Evolutionary conservation across 331 rosid genomes (phyloP).

Genomic region (Malus hybrid): DNA sequence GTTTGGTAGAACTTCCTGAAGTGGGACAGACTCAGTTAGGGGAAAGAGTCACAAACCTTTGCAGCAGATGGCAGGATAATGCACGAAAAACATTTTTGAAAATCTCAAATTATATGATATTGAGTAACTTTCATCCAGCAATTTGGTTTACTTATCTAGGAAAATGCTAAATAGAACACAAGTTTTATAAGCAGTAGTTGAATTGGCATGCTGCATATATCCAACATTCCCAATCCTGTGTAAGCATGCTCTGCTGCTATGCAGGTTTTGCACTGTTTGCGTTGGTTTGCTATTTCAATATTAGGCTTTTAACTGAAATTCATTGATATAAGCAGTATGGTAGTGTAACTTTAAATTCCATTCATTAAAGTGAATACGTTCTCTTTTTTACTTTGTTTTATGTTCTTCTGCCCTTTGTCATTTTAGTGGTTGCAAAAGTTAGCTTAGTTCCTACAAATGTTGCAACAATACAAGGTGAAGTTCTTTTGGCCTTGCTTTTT

Average conservation of each 20-base stretch:
- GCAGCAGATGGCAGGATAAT: neutral
- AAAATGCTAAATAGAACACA: neutral
- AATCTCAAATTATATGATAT: neutral
- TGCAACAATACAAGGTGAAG: neutral
- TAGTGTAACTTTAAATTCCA: neutral
- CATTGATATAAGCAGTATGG: neutral
- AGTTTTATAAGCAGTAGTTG: neutral
- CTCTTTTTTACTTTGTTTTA: neutral
- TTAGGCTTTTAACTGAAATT: neutral
- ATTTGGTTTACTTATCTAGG: neutral
- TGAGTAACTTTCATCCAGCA: neutral
- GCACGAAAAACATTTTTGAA: neutral
- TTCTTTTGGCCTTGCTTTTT: neutral
- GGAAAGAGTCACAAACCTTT: neutral
- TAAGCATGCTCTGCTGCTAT: neutral
- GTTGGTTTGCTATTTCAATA: neutral
- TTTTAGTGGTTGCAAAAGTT: neutral
- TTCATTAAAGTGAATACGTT: neutral
- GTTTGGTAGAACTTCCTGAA: neutral
- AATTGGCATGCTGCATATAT: neutral
- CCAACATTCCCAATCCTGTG: neutral
- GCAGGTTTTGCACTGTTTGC: neutral
- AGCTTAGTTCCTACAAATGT: neutral
- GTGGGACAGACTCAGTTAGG: neutral
- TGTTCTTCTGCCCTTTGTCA: neutral